phyloP scores from a whole-genome alignment of 805 yeast species.

The Jamesozyma lodderae region DNA sequence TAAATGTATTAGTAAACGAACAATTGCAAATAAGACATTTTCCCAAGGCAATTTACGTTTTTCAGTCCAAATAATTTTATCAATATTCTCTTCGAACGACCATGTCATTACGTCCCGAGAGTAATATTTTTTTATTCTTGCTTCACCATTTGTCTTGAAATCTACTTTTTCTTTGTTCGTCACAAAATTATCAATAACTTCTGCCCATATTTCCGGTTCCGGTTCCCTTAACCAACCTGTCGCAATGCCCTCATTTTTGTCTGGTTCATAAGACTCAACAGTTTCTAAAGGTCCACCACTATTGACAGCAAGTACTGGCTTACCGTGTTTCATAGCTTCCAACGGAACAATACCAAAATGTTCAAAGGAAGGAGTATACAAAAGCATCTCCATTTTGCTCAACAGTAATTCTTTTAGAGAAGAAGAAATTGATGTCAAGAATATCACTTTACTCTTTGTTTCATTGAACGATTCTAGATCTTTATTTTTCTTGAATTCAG shows the following conservation, averaged over 20 bases:
- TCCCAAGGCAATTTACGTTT: slow-evolving; percentile 28
- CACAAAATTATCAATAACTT: slow-evolving; percentile 32
- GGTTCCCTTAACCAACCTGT: slow-evolving; percentile 58
- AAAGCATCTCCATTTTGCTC: slow-evolving; percentile 44
- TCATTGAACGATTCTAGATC: slow-evolving; percentile 16
- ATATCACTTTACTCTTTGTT: slow-evolving; percentile 44
- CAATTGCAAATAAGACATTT: slow-evolving; percentile 8
- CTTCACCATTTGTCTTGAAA: slow-evolving; percentile 22
- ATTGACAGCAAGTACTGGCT: slow-evolving; percentile 77
- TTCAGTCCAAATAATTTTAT: slow-evolving; percentile 20
- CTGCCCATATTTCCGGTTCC: slow-evolving; percentile 45
- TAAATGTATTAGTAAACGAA: slow-evolving; percentile 13
- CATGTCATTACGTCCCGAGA: slow-evolving; percentile 34
- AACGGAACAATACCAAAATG: slow-evolving; percentile 98
- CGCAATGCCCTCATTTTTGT: slow-evolving; percentile 30
- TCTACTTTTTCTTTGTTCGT: background rate
- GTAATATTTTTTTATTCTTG: slow-evolving; percentile 27
- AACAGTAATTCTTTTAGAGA: slow-evolving; percentile 55
- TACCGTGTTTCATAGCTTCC: slow-evolving; percentile 81
- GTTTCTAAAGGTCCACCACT: slow-evolving; percentile 94
- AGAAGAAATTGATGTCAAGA: slow-evolving; percentile 73
- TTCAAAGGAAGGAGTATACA: slow-evolving; percentile 86
- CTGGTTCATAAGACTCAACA: slow-evolving; percentile 26
- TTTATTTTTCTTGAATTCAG: slow-evolving; percentile 18
- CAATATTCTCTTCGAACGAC: slow-evolving; percentile 31